Base-by-base conservation (phyloP, 2,329 filamentous ascomycete genomes). In the Dactylonectria macrodidyma region DNA sequence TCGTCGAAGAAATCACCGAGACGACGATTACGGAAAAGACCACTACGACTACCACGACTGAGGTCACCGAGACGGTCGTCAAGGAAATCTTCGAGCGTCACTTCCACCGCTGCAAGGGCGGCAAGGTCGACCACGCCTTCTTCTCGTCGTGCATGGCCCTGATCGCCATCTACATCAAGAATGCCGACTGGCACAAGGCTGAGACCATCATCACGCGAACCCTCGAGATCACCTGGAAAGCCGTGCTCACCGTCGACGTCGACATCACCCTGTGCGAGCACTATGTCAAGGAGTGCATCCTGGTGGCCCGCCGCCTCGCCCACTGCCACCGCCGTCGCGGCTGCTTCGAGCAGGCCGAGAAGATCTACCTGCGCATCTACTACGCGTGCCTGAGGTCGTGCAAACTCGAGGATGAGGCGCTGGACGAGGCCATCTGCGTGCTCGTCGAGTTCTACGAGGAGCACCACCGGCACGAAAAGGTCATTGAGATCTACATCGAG, bases 211-310 rank as follows among this genome's bases (percentile, higher is more conserved):
- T 81, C 57, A 79, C 75, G 61, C 71, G 75, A 60, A 78, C 81
- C 0, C 76, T 83, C 0, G 79, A 82, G 66, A 73, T 82, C 30
- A 80, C 79, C 5, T 83, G 82, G 82, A 81, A 80, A 68, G 77
- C 77, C 2, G 71, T 83, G 3, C 61, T 83, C 33, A 78, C 71
- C 2, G 71, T 66, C 3, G 78, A 81, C 30, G 67, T 71, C 50
- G 75, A 71, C 51, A 65, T 79, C 48, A 78, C 71, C 3, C 70
- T 82, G 26, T 73, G 73, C 55, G 78, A 80, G 48, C 75, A 78
- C 34, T 81, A 76, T 5, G 62, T 76, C 10, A 73, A 72, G 3
- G 81, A 83, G 67, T 77, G 74, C 5, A 76, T 83, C 14, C 48
- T 69, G 14, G 69, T 81, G 3, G 81, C 81, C 2, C 77, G 73